These are phyloP conservation scores for Daldinia childiae DNA, from an alignment of 495 filamentous ascomycete species.

Conservation along the genomic window DNA sequence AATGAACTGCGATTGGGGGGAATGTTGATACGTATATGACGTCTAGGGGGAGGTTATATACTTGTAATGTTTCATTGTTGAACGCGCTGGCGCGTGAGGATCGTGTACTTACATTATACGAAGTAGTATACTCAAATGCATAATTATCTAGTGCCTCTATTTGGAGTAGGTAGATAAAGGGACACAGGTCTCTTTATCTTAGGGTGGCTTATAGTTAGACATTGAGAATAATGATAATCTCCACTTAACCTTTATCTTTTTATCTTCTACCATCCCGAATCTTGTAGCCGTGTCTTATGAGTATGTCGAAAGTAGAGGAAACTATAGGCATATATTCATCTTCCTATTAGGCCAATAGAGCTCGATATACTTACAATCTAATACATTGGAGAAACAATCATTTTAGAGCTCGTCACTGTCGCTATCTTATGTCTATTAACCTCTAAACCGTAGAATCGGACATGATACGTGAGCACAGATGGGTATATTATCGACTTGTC, in stretches of 20 bases:
- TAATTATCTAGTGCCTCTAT: too few species aligned
- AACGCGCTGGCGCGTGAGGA: too few species aligned
- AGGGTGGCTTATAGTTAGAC: too few species aligned
- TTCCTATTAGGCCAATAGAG: neutral
- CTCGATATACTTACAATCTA: neutral
- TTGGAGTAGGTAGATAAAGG: too few species aligned
- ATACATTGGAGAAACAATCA: neutral
- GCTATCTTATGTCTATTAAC: neutral
- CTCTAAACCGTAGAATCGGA: neutral
- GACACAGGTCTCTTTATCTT: too few species aligned
- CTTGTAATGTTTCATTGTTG: too few species aligned
- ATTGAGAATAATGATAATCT: neutral
- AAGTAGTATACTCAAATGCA: too few species aligned
- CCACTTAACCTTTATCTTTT: neutral
- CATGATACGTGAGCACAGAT: neutral
- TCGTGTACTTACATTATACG: too few species aligned
- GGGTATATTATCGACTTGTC: neutral
- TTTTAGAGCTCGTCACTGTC: neutral
- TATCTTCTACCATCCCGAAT: neutral
- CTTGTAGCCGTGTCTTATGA: neutral
- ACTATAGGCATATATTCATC: neutral
- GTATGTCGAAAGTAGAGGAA: neutral
- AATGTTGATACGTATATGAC: too few species aligned
- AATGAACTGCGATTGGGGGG: too few species aligned
- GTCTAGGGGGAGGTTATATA: too few species aligned